These are phyloP conservation scores for Monosporozyma aerobia DNA, from an alignment of 805 yeast genomes.

Conservation along the genomic window DNA sequence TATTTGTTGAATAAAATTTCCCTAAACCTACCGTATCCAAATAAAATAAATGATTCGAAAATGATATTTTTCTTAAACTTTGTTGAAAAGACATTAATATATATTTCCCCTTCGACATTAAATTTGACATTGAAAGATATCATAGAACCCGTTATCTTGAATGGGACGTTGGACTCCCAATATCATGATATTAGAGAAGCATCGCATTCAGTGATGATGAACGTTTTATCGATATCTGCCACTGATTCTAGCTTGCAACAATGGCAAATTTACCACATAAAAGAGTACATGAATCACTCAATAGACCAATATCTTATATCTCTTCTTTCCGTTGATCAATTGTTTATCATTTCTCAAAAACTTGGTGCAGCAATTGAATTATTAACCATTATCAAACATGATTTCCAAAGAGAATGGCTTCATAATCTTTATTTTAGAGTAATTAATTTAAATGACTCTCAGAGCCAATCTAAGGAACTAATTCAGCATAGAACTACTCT, in stretches of 20 bases:
- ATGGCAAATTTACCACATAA: constrained; percentile 7
- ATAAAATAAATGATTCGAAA: constrained; percentile 16
- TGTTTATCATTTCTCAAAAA: constrained; percentile 12
- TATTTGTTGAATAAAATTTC: neutral
- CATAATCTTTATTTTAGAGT: constrained; percentile 15
- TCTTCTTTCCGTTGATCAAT: constrained; percentile 14
- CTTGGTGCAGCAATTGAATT: constrained; percentile 10
- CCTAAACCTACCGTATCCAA: constrained; percentile 1
- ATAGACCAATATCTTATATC: constrained; percentile 10
- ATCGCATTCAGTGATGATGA: constrained; percentile 16
- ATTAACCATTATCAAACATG: constrained; percentile 7
- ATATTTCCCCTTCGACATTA: neutral
- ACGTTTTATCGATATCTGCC: constrained; percentile 3
- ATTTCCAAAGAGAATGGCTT: constrained; percentile 14
- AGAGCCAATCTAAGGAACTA: neutral
- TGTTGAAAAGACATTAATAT: constrained; percentile 14
- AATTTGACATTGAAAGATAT: neutral
- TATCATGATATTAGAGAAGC: constrained; percentile 16
- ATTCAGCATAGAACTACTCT: constrained; percentile 8
- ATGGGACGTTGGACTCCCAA: constrained; percentile 5
- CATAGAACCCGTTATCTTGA: neutral
- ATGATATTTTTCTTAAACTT: constrained; percentile 18
- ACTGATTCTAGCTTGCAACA: neutral
- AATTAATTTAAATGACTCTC: neutral
- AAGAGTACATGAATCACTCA: constrained; percentile 11